A percentile compares a stretch with the other conserved stretches of the same genome.
phyloP scores from a whole-genome alignment of 2,329 filamentous ascomycete species.

The Lecanosticta acicola region DNA sequence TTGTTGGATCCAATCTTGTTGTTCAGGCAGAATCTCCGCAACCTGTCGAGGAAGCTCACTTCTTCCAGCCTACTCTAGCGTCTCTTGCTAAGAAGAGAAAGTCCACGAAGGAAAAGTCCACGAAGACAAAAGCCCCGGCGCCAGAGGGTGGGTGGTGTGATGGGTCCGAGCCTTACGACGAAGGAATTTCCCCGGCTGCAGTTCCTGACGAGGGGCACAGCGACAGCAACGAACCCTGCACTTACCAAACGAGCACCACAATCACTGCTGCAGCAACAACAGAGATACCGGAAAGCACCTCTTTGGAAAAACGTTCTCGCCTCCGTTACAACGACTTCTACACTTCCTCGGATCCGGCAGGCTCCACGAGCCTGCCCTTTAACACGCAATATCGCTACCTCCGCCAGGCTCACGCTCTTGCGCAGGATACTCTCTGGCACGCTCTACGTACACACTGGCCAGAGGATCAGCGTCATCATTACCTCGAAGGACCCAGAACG shows the following conservation, averaged over 20 bases:
- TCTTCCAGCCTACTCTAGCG: too few relatives aligned
- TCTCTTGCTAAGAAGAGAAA: too few relatives aligned
- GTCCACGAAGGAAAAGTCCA: too few relatives aligned
- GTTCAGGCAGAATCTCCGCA: too few relatives aligned
- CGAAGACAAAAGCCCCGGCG: too few relatives aligned
- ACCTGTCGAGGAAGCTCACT: too few relatives aligned
- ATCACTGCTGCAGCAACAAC: not conserved
- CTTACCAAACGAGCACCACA: not conserved
- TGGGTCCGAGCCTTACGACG: too few relatives aligned
- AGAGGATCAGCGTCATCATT: not conserved
- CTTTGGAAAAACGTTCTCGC: not conserved
- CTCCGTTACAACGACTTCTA: not conserved
- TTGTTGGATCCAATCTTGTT: too few relatives aligned
- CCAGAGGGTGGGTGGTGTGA: too few relatives aligned
- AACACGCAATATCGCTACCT: not conserved
- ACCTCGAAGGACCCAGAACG: not conserved
- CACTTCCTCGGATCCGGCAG: not conserved
- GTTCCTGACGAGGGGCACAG: too few relatives aligned
- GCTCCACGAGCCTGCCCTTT: not conserved
- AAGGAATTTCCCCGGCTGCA: too few relatives aligned
- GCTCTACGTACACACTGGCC: conserved; percentile 1
- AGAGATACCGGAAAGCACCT: not conserved
- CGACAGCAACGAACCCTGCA: not conserved
- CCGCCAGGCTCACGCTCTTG: not conserved
- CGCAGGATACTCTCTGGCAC: conserved; percentile 1